phyloP scores from a whole-genome alignment of 2,329 filamentous ascomycete genomes.

The Cordyceps tenuipes region DNA sequence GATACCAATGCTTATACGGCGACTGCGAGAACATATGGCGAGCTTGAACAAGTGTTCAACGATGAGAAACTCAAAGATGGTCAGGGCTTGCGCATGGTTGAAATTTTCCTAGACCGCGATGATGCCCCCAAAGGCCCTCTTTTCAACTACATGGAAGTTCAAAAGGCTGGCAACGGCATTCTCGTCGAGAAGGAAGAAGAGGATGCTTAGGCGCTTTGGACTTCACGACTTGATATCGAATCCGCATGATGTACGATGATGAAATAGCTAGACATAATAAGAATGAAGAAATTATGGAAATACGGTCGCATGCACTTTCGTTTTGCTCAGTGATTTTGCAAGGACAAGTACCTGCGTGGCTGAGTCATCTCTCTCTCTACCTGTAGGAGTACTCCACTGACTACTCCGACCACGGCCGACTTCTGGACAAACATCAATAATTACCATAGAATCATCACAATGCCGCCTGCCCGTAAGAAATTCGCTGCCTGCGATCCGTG shows the following conservation, averaged over 20 bases:
- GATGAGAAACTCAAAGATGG: constrained; percentile 15
- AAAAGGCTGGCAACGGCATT: constrained; percentile 12
- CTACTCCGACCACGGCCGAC: constrained; percentile 2
- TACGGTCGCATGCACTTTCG: neutral
- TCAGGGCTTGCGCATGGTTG: constrained; percentile 24
- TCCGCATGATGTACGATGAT: neutral
- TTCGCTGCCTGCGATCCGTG: constrained; percentile 21
- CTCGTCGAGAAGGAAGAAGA: constrained; percentile 6
- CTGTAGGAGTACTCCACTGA: neutral
- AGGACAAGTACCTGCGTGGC: neutral
- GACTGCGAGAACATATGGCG: constrained; percentile 34
- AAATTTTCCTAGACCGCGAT: constrained; percentile 25
- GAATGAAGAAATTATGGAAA: neutral
- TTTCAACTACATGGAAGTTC: constrained; percentile 12
- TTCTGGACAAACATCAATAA: neutral
- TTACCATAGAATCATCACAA: neutral
- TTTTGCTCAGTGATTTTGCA: neutral
- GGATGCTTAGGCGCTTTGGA: neutral
- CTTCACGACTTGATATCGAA: neutral
- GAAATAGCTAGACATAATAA: neutral
- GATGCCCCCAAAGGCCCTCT: constrained; percentile 22
- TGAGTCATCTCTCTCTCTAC: neutral
- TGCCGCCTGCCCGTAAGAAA: constrained; percentile 8
- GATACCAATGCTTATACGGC: constrained; percentile 31
- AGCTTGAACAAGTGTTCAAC: constrained; percentile 31